Conservation (phyloP, 768 basidiomycete genomes). For the Fibroporia radiculosa region DNA sequence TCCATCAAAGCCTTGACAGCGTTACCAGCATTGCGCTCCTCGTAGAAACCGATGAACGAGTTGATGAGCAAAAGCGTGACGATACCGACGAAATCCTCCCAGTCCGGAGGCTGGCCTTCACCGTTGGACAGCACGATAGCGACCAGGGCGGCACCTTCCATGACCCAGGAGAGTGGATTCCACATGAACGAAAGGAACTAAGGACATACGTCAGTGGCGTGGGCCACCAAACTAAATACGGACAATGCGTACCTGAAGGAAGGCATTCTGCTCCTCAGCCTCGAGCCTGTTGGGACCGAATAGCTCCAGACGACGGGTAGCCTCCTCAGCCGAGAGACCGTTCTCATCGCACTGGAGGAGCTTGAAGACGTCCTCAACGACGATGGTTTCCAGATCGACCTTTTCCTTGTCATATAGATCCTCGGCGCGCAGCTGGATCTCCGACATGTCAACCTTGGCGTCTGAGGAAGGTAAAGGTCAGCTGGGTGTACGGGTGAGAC, state of each 20-base stretch:
- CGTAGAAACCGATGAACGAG: slow-evolving; percentile 97
- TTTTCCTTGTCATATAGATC: slow-evolving; percentile 98
- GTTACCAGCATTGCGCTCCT: slow-evolving; percentile 95
- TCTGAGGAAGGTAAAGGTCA: slow-evolving; percentile 34
- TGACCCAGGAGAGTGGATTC: slow-evolving; percentile 99
- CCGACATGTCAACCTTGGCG: slow-evolving; percentile 83
- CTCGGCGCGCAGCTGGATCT: slow-evolving; percentile 87
- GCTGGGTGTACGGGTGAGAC: slow-evolving; percentile 3
- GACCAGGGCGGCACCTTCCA: slow-evolving; percentile 93
- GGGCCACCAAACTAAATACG: background rate
- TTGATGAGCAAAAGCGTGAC: slow-evolving; percentile 86
- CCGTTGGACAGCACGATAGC: slow-evolving; percentile 97
- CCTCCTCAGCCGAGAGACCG: slow-evolving; percentile 74
- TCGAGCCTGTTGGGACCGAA: slow-evolving; percentile 97
- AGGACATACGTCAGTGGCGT: background rate
- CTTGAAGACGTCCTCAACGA: slow-evolving; percentile 94
- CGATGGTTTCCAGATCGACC: slow-evolving; percentile 95
- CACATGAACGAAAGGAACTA: slow-evolving; percentile 98
- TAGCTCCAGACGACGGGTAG: slow-evolving; percentile 74
- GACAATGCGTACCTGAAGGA: slow-evolving; percentile 61
- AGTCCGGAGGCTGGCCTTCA: slow-evolving; percentile 78
- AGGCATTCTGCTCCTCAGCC: slow-evolving; percentile 80
- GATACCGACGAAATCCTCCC: slow-evolving; percentile 98
- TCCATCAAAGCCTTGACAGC: slow-evolving; percentile 99
- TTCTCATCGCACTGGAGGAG: slow-evolving; percentile 85